Evolutionary conservation across 148 eudicot genomes (phyloP).

Genomic region (Heliamphora exappendiculata): DNA sequence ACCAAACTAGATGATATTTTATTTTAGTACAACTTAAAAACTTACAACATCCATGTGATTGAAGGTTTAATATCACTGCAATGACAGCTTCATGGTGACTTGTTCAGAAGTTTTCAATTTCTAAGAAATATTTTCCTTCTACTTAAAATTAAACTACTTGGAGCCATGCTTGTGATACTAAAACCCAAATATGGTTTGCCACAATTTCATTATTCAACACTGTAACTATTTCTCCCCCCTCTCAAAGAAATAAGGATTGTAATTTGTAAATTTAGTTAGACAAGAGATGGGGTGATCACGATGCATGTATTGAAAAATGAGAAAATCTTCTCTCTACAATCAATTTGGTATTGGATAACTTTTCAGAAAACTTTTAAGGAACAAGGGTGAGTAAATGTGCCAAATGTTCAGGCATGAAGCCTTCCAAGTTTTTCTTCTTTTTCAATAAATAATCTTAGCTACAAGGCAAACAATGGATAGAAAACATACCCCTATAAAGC

Average conservation of each 20-base stretch:
- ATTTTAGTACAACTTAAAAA: neutral
- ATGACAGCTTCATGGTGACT: neutral
- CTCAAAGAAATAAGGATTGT: neutral
- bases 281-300: neutral
- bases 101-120: neutral
- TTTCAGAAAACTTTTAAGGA: neutral
- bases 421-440: neutral
- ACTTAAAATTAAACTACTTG: neutral
- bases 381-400: neutral
- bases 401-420: neutral
- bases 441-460: too few species aligned
- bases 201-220: neutral
- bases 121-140: neutral
- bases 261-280: neutral
- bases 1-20: neutral
- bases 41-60: neutral
- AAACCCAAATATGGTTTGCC: neutral
- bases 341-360: neutral
- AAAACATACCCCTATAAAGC: neutral
- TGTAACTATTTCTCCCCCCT: neutral
- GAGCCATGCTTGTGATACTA: neutral
- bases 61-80: neutral
- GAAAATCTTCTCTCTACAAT: neutral
- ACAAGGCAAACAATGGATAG: neutral
- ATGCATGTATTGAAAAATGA: neutral